Percentiles rank a stretch among this genome's conserved stretches.
These are phyloP conservation scores for Ophiocordyceps camponoti-leonardi DNA, from an alignment of 2,329 filamentous ascomycete species.

Conservation along the genomic window DNA sequence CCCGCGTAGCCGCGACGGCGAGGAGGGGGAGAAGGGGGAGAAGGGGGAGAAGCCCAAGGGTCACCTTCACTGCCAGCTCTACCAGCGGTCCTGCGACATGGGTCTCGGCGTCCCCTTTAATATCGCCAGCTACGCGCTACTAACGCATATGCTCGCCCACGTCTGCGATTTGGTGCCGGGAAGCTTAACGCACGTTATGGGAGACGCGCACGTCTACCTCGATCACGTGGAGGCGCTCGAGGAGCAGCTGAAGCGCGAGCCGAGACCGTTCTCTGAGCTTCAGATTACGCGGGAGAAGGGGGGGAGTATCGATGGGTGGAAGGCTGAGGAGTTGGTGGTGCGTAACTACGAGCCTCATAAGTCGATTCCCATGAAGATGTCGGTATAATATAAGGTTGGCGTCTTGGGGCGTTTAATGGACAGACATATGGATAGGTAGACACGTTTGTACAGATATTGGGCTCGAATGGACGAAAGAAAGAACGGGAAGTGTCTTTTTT, in stretches of 20 bases:
- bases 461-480: no score
- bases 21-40: conserved; percentile 13
- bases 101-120: conserved; percentile 95
- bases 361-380: conserved; percentile 97
- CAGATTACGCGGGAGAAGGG: conserved; percentile 51
- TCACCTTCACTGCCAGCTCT: conserved; percentile 71
- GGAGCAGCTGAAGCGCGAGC: conserved; percentile 64
- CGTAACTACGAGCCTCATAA: conserved; percentile 83
- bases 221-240: conserved; percentile 83
- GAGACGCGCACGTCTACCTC: conserved; percentile 89
- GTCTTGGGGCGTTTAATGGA: no score
- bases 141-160: conserved; percentile 90
- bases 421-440: no score
- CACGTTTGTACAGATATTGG: no score
- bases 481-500: no score
- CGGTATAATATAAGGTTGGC: conserved; percentile 41
- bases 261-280: conserved; percentile 63
- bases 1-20: conserved; percentile 22
- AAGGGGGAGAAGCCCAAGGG: conserved; percentile 34
- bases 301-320: conserved; percentile 80
- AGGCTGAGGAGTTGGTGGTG: conserved; percentile 71
- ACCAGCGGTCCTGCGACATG: conserved; percentile 94
- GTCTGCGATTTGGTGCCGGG: conserved; percentile 73
- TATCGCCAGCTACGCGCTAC: conserved; percentile 81
- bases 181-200: conserved; percentile 87